Percentiles rank a stretch among this genome's conserved stretches.
These are phyloP conservation scores for Penicillium cataractarum DNA, from an alignment of 495 filamentous ascomycete species.

Conservation along the genomic window DNA sequence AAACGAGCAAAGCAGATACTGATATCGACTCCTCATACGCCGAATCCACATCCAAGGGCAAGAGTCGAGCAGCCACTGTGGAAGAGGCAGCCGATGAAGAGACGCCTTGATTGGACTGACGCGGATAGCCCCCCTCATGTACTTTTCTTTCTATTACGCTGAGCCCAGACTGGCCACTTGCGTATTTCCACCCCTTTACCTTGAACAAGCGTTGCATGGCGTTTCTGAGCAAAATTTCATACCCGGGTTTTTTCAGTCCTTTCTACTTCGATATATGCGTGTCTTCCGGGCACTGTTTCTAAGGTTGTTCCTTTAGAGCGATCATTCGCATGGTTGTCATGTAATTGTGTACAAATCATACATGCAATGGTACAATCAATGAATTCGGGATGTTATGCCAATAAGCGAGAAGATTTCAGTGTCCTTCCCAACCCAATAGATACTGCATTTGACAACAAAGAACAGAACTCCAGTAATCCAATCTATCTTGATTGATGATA, in stretches of 20 bases:
- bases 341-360: background rate
- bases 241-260: constrained; percentile 29
- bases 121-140: constrained; percentile 6
- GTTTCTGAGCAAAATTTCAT: constrained; percentile 39
- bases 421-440: background rate
- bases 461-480: background rate
- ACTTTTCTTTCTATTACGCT: constrained; percentile 15
- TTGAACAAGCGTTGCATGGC: constrained; percentile 36
- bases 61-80: constrained; percentile 50
- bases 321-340: background rate
- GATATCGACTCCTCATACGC: constrained; percentile 1
- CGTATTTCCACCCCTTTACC: constrained; percentile 9
- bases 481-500: constrained; percentile 8
- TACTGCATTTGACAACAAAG: no score
- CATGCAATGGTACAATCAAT: background rate
- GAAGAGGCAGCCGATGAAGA: constrained; percentile 53
- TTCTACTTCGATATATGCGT: constrained; percentile 4
- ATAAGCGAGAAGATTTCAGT: background rate
- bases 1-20: constrained; percentile 3
- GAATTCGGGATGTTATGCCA: background rate
- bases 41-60: constrained; percentile 43
- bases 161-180: background rate
- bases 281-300: background rate
- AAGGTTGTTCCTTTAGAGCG: background rate
- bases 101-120: constrained; percentile 23